A percentile compares a stretch with the other conserved stretches of the same genome.
Evolutionary conservation across 768 basidiomycete species (phyloP).

Genomic region (Rhizopogon sp.): DNA sequence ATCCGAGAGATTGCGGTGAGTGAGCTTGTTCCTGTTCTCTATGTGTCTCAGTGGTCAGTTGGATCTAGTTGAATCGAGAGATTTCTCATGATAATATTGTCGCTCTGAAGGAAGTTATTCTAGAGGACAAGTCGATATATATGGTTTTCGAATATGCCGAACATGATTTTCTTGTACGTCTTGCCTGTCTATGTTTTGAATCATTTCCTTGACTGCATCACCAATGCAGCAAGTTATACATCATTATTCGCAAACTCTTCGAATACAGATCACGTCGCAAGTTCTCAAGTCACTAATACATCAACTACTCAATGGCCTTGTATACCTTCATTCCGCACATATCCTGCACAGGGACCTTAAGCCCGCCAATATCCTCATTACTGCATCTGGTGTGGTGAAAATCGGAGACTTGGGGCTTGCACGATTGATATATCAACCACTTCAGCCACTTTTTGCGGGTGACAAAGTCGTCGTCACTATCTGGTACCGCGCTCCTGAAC

Average conservation of each 20-base stretch:
- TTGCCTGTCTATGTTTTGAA: not conserved
- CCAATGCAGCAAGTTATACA: slow-evolving; percentile 89
- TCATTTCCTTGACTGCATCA: not conserved
- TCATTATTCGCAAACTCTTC: slow-evolving; percentile 89
- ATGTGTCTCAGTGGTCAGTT: not conserved
- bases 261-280: slow-evolving; percentile 64
- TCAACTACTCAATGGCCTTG: slow-evolving; percentile 89
- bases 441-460: slow-evolving; percentile 87
- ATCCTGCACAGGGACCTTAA: slow-evolving; percentile 97
- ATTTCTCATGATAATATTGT: slow-evolving; percentile 90
- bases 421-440: slow-evolving; percentile 82
- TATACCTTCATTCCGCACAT: slow-evolving; percentile 92
- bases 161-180: slow-evolving; percentile 89
- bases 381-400: slow-evolving; percentile 82
- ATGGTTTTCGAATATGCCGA: slow-evolving; percentile 99
- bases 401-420: slow-evolving; percentile 98
- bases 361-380: slow-evolving; percentile 98
- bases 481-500: slow-evolving; percentile 98
- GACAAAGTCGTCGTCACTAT: slow-evolving; percentile 99
- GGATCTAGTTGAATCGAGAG: slow-evolving; percentile 76
- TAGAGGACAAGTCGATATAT: slow-evolving; percentile 98
- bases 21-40: slow-evolving; percentile 32
- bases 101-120: slow-evolving; percentile 86
- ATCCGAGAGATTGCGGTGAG: slow-evolving; percentile 93
- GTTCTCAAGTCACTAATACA: slow-evolving; percentile 92